These are phyloP conservation scores for Mycena crocata DNA, from an alignment of 768 basidiomycete genomes.

Conservation along the genomic window DNA sequence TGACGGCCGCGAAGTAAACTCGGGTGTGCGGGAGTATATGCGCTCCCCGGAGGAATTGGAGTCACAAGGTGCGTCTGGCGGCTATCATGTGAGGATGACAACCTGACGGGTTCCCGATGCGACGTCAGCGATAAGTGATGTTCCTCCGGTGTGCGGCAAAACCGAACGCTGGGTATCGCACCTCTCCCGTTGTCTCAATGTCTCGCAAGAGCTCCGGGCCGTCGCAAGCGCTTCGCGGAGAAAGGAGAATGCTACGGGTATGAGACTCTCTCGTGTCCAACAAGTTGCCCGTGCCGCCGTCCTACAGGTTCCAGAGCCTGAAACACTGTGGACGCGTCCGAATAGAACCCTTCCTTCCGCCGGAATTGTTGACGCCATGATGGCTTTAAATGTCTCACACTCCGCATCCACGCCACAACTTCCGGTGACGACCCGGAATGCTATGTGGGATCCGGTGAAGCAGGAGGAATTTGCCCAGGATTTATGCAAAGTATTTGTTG, in stretches of 20 bases:
- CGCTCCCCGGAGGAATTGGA: background rate
- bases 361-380: too few relatives aligned
- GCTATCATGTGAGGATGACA: background rate
- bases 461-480: constrained; percentile 9
- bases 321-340: too few relatives aligned
- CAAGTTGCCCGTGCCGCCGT: background rate
- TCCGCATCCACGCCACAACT: background rate
- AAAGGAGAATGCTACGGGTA: background rate
- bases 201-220: background rate
- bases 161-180: background rate
- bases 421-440: too few relatives aligned
- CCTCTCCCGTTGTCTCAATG: background rate
- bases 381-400: too few relatives aligned
- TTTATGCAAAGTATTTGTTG: constrained; percentile 5
- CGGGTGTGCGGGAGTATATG: background rate
- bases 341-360: too few relatives aligned
- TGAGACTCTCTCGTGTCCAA: background rate
- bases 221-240: background rate
- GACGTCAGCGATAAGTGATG: background rate
- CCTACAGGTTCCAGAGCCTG: background rate
- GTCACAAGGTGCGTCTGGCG: background rate
- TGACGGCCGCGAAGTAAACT: background rate
- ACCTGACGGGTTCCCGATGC: background rate
- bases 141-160: background rate
- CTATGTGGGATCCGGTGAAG: background rate